phyloP scores from a whole-genome alignment of 208 protist species.

The Tritrichomonas musculus region DNA sequence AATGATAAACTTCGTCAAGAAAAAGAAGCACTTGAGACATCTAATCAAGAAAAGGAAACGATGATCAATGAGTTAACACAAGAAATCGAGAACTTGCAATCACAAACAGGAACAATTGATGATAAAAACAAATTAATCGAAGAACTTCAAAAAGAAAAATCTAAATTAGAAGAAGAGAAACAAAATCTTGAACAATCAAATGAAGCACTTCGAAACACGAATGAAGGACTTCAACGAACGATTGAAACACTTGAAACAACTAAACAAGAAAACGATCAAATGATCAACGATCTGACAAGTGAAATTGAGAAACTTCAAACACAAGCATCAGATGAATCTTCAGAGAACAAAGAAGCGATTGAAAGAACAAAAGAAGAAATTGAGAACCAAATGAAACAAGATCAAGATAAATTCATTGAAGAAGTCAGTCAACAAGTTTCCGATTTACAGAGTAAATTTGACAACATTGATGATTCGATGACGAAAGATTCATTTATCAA shows the following conservation, averaged over 20 bases:
- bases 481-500: no score
- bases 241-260: background rate
- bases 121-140: background rate
- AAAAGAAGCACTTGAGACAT: background rate
- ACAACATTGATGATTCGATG: no score
- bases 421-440: background rate
- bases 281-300: background rate
- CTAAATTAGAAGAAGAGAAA: background rate
- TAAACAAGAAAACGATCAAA: background rate
- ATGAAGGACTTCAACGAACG: background rate
- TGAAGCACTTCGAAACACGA: background rate
- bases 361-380: background rate
- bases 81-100: no score
- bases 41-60: background rate
- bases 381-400: background rate
- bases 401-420: background rate
- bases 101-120: no score
- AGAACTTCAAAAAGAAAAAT: background rate
- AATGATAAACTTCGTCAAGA: background rate
- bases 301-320: background rate
- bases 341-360: background rate
- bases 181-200: background rate
- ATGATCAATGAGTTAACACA: no score
- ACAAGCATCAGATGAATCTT: background rate
- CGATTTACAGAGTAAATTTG: no score